Base-by-base conservation (phyloP, 306 rosid species). In the Prunus fruticosa region DNA sequence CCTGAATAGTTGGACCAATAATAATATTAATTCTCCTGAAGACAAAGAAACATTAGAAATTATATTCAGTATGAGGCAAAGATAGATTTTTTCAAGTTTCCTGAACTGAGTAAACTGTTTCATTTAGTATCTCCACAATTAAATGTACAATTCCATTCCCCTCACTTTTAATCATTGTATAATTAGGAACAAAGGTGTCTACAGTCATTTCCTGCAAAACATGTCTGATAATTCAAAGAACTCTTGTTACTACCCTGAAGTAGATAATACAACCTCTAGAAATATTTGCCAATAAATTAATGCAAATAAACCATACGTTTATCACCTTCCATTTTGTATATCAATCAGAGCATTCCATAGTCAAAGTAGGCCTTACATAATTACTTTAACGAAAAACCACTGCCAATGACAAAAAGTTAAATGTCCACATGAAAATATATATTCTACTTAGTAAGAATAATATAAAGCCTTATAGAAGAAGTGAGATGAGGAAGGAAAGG, bases 1-100 rank as follows among this genome's bases (percentile, higher is more conserved):
- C 98, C 98, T 10, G 97, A 92, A 86, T 89, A 94, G 84, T 94
- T 94, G 98, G 98, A 46, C 98, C 98, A 43, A 93, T 92, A 78
- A 94, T 90, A 79, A 94, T 88, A 74, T 89, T 88, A 73, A 94
- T 88, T 84, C 96, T 79, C 96, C 98, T 92, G 96, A 79, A 67
- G n/a, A 67, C 76, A 80, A 43, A 80, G 69, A 83, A 69, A 12
- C 58, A 22, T 46, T 75, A 69, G 52, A 67, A 60, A 34, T 69
- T 62, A 58, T 30, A 70, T 64, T 78, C 56, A 80, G 66, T 67
- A 75, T 60, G n/a, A n/a, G n/a, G 62, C 45, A 72, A 25, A 70
- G 71, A 68, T 68, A 76, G 64, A 67, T 72, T 18, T 38, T 30
- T 46, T 78, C 58, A 49, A 15, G n/a, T 43, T 69, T 77, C 50